Evolutionary conservation across 495 filamentous ascomycete genomes (phyloP).

Genomic region (Glonium stellatum): DNA sequence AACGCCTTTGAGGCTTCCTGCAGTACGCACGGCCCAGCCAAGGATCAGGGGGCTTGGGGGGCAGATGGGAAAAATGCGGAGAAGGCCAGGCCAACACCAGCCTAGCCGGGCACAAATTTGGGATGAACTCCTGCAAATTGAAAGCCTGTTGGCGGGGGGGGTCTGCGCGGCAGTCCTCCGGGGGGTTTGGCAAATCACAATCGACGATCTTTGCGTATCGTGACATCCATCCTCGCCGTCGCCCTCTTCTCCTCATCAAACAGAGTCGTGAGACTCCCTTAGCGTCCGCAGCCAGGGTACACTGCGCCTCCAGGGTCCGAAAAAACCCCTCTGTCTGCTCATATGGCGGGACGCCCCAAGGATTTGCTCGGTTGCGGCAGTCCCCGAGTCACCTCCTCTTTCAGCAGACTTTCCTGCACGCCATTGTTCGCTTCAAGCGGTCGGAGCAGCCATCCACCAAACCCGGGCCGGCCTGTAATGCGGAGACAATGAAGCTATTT

Average conservation of each 20-base stretch:
- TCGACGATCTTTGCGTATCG: constrained; percentile 15
- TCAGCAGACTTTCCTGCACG: constrained; percentile 25
- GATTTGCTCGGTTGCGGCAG: constrained; percentile 17
- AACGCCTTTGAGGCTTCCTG: constrained; percentile 31
- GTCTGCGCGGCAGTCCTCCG: constrained; percentile 18
- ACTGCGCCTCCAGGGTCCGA: constrained; percentile 6
- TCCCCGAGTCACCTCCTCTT: constrained; percentile 18
- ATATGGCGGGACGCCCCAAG: background rate
- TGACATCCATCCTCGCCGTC: constrained; percentile 12
- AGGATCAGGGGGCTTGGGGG: constrained; percentile 29
- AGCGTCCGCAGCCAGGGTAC: constrained; percentile 11
- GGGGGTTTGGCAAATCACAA: constrained; percentile 24
- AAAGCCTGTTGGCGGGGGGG: constrained; percentile 14
- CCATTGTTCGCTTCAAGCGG: constrained; percentile 27
- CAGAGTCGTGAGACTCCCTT: constrained; percentile 11
- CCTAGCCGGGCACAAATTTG: constrained; percentile 27
- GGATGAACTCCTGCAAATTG: constrained; percentile 28
- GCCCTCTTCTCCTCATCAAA: constrained; percentile 22
- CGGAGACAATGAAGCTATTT: constrained; percentile 14
- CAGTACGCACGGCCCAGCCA: constrained; percentile 27
- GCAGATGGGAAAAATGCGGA: constrained; percentile 32
- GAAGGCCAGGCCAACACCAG: constrained; percentile 29
- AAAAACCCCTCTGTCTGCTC: constrained; percentile 4
- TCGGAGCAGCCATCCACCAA: constrained; percentile 14
- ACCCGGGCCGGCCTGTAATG: constrained; percentile 19